Percentiles rank a stretch among this genome's conserved stretches.
phyloP scores from a whole-genome alignment of 352 stramenopile genomes.

The Phytophthora tubulina region DNA sequence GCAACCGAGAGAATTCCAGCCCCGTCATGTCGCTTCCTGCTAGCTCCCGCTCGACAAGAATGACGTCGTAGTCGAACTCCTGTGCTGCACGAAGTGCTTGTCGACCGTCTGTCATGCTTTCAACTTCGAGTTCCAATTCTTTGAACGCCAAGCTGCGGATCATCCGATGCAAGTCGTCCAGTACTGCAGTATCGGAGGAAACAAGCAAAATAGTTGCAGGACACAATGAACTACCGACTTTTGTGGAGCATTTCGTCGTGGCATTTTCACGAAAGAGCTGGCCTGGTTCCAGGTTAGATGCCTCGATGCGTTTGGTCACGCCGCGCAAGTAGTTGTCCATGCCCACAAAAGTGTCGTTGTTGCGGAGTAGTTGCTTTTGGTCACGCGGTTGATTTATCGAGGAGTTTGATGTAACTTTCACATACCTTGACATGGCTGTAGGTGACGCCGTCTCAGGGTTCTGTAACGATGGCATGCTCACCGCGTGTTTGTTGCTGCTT shows the following conservation, averaged over 20 bases:
- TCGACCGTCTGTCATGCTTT: conserved; percentile 65
- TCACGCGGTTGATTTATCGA: conserved; percentile 8
- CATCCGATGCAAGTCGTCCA: conserved; percentile 51
- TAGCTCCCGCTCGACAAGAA: conserved; percentile 88
- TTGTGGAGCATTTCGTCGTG: conserved; percentile 9
- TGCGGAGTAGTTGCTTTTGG: conserved; percentile 39
- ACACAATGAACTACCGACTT: neutral
- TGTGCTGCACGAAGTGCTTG: conserved; percentile 66
- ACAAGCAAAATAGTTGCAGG: conserved; percentile 42
- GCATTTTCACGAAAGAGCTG: conserved; percentile 50
- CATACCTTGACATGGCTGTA: neutral
- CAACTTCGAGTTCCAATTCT: conserved; percentile 47
- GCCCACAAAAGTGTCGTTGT: conserved; percentile 40
- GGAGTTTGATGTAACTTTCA: conserved; percentile 1
- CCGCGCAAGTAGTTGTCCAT: conserved; percentile 77
- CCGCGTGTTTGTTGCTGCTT: conserved; percentile 10
- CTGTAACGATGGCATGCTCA: conserved; percentile 30
- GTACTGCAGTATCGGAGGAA: conserved; percentile 43
- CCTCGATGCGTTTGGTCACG: conserved; percentile 59
- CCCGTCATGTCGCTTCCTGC: conserved; percentile 51
- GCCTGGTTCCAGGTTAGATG: conserved; percentile 41
- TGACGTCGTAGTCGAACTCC: conserved; percentile 76
- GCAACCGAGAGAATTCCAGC: conserved; percentile 78
- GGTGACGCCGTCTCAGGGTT: conserved; percentile 14
- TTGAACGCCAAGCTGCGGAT: conserved; percentile 33